phyloP scores from a whole-genome alignment of 306 rosid species.

The Vicia faba region DNA sequence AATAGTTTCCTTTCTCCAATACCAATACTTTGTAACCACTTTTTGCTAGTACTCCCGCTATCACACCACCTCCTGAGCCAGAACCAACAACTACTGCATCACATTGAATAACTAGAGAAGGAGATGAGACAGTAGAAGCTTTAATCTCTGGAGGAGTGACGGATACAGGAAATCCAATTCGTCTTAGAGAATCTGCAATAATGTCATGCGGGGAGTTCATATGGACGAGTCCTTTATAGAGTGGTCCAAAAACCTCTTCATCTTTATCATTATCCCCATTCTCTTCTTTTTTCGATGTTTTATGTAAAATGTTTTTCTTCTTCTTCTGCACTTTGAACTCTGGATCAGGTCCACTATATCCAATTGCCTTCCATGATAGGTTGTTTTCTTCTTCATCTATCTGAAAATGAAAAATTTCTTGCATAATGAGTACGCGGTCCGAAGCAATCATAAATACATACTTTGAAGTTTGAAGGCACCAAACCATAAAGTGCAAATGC shows the following conservation, averaged over 20 bases:
- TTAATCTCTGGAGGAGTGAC: slow-evolving; percentile 24
- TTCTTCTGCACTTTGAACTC: slow-evolving; percentile 46
- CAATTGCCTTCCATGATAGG: slow-evolving; percentile 76
- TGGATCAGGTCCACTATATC: slow-evolving; percentile 67
- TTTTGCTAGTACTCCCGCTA: slow-evolving; percentile 73
- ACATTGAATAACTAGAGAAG: slow-evolving; percentile 61
- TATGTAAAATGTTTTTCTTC: background rate
- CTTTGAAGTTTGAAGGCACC: too few species aligned
- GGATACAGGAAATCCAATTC: slow-evolving; percentile 51
- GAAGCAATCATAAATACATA: background rate
- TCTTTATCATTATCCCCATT: background rate
- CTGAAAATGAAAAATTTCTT: slow-evolving; percentile 38
- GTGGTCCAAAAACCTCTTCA: slow-evolving; percentile 63
- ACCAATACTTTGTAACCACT: slow-evolving; percentile 75
- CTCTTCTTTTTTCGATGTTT: slow-evolving; percentile 36
- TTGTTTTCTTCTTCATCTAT: slow-evolving; percentile 60
- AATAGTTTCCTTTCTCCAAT: slow-evolving; percentile 72
- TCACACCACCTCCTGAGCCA: slow-evolving; percentile 87
- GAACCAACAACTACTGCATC: slow-evolving; percentile 87
- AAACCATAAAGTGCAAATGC: too few species aligned
- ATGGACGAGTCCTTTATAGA: slow-evolving; percentile 57
- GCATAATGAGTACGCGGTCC: slow-evolving; percentile 21
- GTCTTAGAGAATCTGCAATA: slow-evolving; percentile 41
- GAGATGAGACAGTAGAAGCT: slow-evolving; percentile 39
- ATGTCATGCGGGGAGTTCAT: slow-evolving; percentile 39